Evolutionary conservation across 2,329 filamentous ascomycete genomes (phyloP), one percentile per base, ranked within the genome.

Genomic region (Ascochyta koolunga): DNA sequence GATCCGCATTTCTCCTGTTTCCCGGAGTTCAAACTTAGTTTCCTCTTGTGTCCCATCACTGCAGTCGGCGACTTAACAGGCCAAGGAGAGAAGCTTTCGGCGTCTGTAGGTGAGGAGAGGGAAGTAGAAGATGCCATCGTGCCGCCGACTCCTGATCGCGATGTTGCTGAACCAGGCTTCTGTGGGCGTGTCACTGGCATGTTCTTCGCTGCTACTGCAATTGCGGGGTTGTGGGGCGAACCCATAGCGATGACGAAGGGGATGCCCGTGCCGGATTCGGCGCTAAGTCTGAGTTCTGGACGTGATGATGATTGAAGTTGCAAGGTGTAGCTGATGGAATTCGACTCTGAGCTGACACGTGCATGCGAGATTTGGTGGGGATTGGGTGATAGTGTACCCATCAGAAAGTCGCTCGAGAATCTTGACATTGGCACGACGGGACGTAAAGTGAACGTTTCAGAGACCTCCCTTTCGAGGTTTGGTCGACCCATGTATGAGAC

Each of bases 161-260:
- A 64, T 4, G 56, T 62, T 8, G 59, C 50, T 2, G 61, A 49
- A 25, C n/a, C n/a, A n/a, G 50, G 54, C 38, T 41, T 62, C 24
- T 60, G 53, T 15, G 61, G 64, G 2, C 60, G 59, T 5, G 57
- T 61, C 11, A 61, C 59, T 15, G 62, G 54, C 33, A 63, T 50
- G 25, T 46, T 43, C 10, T 59, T 53, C 8, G 58, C 55, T n/a
- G 66, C 61, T 3, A 60, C 44, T 3, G 65, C 62, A 5, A 70
- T 60, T 2, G 66, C 64, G 1, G 69, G 67, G 35, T 71, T 71
- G 27, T 70, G 66, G 2, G 68, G 69, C 6, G 68, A 68, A 19
- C 62, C 65, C 65, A 70, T 70, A 11, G 54, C 63, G 31, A 70
- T 69, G 5, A 71, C 64, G 33, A 71, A 70, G 5, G 71, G 67